These are phyloP conservation scores for Aphanomyces stellatus DNA, from an alignment of 352 stramenopile genomes.

Conservation along the genomic window DNA sequence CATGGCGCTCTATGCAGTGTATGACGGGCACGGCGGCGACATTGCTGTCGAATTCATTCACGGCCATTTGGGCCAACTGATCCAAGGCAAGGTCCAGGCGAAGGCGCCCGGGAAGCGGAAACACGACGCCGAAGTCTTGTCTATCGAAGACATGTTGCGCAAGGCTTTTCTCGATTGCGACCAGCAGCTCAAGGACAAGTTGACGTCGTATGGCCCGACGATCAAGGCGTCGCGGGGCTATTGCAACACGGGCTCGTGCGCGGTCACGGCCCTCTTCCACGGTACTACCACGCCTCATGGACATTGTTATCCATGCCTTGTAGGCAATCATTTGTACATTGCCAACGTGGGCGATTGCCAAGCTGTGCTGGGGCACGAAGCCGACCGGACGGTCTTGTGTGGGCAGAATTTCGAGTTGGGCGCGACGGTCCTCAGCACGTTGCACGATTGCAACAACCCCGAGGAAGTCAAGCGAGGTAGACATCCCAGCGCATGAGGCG, in stretches of 20 bases:
- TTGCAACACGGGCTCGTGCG: slow-evolving; percentile 61
- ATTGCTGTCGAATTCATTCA: slow-evolving; percentile 47
- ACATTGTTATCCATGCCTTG: background rate
- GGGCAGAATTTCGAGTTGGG: slow-evolving; percentile 1
- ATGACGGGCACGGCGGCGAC: slow-evolving; percentile 58
- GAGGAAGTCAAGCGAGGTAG: slow-evolving; percentile 29
- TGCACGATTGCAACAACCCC: slow-evolving; percentile 47
- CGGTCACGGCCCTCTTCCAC: slow-evolving; percentile 51
- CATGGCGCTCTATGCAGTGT: slow-evolving; percentile 34
- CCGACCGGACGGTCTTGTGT: background rate
- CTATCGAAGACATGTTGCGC: background rate
- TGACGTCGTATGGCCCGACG: slow-evolving; percentile 33
- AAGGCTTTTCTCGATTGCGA: slow-evolving; percentile 46
- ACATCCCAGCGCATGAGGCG: background rate
- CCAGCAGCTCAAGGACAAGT: slow-evolving; percentile 42
- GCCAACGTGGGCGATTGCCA: slow-evolving; percentile 88
- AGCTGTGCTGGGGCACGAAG: slow-evolving; percentile 68
- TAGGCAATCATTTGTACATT: slow-evolving; percentile 48
- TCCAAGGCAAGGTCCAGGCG: background rate
- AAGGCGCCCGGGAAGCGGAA: slow-evolving; percentile 24
- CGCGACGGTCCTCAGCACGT: slow-evolving; percentile 5
- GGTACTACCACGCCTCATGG: slow-evolving; percentile 21
- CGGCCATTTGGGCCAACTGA: background rate
- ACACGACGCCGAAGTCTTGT: slow-evolving; percentile 24
- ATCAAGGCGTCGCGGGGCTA: slow-evolving; percentile 51